Percentiles rank a stretch among this genome's conserved stretches.
Evolutionary conservation across 805 yeast species (phyloP).

Genomic region (Kurtzmaniella cleridarum): DNA sequence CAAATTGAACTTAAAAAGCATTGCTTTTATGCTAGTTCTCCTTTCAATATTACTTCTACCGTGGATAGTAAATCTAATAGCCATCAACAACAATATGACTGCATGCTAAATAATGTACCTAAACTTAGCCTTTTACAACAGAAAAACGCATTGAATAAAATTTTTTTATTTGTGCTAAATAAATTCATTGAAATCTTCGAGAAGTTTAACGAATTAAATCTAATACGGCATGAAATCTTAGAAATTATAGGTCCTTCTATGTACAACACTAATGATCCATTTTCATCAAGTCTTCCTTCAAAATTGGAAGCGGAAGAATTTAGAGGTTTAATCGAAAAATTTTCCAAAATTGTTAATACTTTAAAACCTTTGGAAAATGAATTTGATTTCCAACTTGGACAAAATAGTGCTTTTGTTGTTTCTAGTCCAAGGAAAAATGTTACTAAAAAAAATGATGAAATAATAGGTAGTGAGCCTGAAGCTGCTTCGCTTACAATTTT

Average conservation of each 20-base stretch:
- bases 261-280: conserved; percentile 10
- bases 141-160: conserved; percentile 26
- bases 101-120: conserved; percentile 20
- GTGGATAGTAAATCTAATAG: conserved; percentile 10
- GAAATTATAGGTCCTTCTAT: conserved; percentile 23
- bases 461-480: conserved; percentile 3
- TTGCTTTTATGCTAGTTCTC: conserved; percentile 21
- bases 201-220: conserved; percentile 23
- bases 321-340: conserved; percentile 23
- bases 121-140: conserved; percentile 24
- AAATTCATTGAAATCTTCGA: conserved; percentile 25
- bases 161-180: conserved; percentile 32
- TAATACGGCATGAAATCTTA: conserved; percentile 20
- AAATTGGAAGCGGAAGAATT: conserved; percentile 27
- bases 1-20: conserved; percentile 10
- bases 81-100: conserved; percentile 20
- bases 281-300: conserved; percentile 18
- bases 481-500: conserved; percentile 8
- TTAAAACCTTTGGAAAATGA: conserved; percentile 13
- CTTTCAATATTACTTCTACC: conserved; percentile 19
- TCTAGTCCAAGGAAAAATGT: conserved; percentile 23
- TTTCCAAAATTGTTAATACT: conserved; percentile 19
- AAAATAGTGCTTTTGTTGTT: conserved; percentile 17
- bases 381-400: conserved; percentile 1
- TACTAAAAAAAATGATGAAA: conserved; percentile 7